Conservation (phyloP, 306 rosid genomes). For the Glycine latifolia region DNA sequence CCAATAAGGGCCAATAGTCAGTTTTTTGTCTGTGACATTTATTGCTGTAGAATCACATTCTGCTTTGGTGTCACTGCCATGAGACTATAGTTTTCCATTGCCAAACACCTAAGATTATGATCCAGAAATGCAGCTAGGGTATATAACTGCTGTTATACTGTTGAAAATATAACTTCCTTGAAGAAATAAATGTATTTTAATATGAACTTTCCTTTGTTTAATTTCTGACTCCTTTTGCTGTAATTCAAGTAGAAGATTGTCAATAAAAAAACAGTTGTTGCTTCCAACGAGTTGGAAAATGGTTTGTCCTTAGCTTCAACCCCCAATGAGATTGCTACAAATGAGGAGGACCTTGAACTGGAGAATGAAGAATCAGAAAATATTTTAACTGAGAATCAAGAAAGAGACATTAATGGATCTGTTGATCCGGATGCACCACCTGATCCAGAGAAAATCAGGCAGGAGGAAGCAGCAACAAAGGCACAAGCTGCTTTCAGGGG, state of each 20-base stretch:
- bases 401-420: slow-evolving; percentile 55
- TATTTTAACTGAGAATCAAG: slow-evolving; percentile 54
- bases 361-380: slow-evolving; percentile 57
- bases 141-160: neutral
- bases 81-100: slow-evolving; percentile 17
- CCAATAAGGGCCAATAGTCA: neutral
- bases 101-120: slow-evolving; percentile 3
- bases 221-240: slow-evolving; percentile 38
- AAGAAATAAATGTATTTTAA: neutral
- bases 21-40: neutral
- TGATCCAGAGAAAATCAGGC: slow-evolving; percentile 69
- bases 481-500: slow-evolving; percentile 87
- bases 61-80: neutral
- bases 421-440: slow-evolving; percentile 52
- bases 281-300: slow-evolving; percentile 56
- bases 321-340: slow-evolving; percentile 42
- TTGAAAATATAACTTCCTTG: neutral
- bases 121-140: slow-evolving; percentile 5
- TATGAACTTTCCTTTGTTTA: neutral
- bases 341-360: slow-evolving; percentile 50
- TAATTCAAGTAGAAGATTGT: slow-evolving; percentile 55
- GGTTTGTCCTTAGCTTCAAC: slow-evolving; percentile 55
- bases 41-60: neutral
- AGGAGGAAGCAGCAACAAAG: slow-evolving; percentile 73
- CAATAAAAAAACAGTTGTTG: slow-evolving; percentile 55